phyloP scores from a whole-genome alignment of 192 early-diverging fungal species.

The Rhizophagus prolifer region DNA sequence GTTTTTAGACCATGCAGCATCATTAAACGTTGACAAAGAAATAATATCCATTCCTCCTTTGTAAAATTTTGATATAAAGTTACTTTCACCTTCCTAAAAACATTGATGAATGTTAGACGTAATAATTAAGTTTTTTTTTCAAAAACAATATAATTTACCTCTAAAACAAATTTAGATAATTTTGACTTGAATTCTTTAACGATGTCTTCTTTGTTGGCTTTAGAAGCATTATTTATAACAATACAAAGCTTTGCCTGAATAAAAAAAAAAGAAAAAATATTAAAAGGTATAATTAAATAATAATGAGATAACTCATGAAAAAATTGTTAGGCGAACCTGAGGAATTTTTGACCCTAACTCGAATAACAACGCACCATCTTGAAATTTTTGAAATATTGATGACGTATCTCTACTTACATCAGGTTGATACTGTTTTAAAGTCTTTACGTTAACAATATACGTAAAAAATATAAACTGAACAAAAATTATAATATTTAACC shows the following conservation, averaged over 20 bases:
- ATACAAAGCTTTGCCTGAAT: conserved; percentile 21
- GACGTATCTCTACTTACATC: conserved; percentile 28
- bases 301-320: too few relatives aligned
- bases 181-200: not conserved
- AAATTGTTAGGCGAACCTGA: not conserved
- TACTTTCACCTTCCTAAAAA: conserved; percentile 21
- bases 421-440: conserved; percentile 14
- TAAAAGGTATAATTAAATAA: not conserved
- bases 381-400: conserved; percentile 32
- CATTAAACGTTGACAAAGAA: conserved; percentile 19
- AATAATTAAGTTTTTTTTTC: too few relatives aligned
- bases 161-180: not conserved
- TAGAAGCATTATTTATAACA: conserved; percentile 15
- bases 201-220: conserved; percentile 1
- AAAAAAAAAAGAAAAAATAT: not conserved
- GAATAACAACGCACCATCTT: conserved; percentile 16
- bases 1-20: conserved; percentile 11
- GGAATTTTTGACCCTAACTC: conserved; percentile 12
- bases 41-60: conserved; percentile 1
- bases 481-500: not conserved
- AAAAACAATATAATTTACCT: not conserved
- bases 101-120: too few relatives aligned
- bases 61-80: conserved; percentile 23
- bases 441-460: not conserved
- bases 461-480: not conserved